phyloP scores from a whole-genome alignment of 2,329 filamentous ascomycete species.

The Arachnomyces sp. region DNA sequence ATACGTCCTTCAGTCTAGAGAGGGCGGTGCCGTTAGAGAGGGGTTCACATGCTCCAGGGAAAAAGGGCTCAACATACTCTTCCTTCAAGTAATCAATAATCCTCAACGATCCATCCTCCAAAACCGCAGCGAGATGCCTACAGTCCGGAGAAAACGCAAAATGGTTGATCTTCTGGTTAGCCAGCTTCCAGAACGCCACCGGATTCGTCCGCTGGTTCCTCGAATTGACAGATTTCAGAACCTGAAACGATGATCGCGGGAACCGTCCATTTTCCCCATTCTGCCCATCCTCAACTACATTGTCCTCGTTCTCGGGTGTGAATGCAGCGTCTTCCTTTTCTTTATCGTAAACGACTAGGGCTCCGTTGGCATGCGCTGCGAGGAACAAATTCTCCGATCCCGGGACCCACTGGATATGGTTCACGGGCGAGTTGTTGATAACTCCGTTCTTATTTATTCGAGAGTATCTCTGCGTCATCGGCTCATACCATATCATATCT shows the following conservation, averaged over 20 bases:
- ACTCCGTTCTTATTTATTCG: slow-evolving; percentile 93
- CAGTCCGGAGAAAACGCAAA: slow-evolving; percentile 89
- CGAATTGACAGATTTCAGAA: slow-evolving; percentile 88
- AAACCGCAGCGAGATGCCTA: slow-evolving; percentile 77
- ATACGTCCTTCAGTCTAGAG: slow-evolving; percentile 70
- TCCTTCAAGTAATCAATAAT: slow-evolving; percentile 90
- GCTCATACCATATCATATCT: slow-evolving; percentile 98
- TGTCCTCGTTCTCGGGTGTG: slow-evolving; percentile 53
- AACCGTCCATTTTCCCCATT: slow-evolving; percentile 19
- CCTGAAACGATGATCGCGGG: slow-evolving; percentile 45
- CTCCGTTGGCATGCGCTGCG: slow-evolving; percentile 84
- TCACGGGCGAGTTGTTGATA: slow-evolving; percentile 78
- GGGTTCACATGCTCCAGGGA: slow-evolving; percentile 3
- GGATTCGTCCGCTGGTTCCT: slow-evolving; percentile 91
- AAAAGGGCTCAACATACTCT: slow-evolving; percentile 50
- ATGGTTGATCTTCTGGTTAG: slow-evolving; percentile 80
- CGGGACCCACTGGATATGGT: slow-evolving; percentile 86
- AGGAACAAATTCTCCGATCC: slow-evolving; percentile 89
- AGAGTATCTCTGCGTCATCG: slow-evolving; percentile 89
- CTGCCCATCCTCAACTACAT: slow-evolving; percentile 20
- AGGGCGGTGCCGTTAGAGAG: slow-evolving; percentile 9
- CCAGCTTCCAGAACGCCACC: slow-evolving; percentile 84
- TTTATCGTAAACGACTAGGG: slow-evolving; percentile 90
- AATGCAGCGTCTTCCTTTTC: slow-evolving; percentile 86
- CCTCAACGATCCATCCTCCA: slow-evolving; percentile 80